Base-by-base conservation (phyloP, 2,329 filamentous ascomycete genomes). In the Ceratocystis cubensis region DNA sequence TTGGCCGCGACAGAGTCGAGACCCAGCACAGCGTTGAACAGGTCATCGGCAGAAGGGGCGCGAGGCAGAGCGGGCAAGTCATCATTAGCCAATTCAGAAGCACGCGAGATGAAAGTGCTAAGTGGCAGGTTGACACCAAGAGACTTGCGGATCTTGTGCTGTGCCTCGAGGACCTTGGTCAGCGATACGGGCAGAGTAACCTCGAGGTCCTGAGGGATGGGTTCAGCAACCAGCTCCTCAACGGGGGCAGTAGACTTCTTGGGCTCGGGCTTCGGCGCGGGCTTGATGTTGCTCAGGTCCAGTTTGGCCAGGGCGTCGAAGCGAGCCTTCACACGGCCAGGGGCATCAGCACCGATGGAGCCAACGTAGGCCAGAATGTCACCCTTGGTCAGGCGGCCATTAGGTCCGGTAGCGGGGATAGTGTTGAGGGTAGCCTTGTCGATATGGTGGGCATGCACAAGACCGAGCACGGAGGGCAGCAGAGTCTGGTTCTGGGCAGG, bases 251-350 rank as follows among this genome's bases (percentile, higher is more conserved):
- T 72, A 66, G 73, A 72, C 66, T 76, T 73, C 44, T 76, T 69
- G 44, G 72, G 71, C 61, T 71, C 73, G 74, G 81, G 80, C 73
- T 80, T 79, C 65, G 79, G 75, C 61, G 87, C 87, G 68, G 93
- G 78, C 80, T 96, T 95, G 79, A 97, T 93, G 79, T 97, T 96
- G 79, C 88, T 94, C 28, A 99, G 84, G 75, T 99, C 93, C 65
- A 99, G 85, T 75, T 95, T 91, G 53, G 84, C 79, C 62, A 94
- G 84, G 75, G 91, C 87, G 68, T 84, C 80, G 73, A 96, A 87
- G 64, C 84, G 85, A 67, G 82, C 79, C 66, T 89, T 88, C 71
- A 91, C 82, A 69, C 85, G 80, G 25, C 84, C 81, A 1, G 93
- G 88, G 71, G 89, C 88, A 68, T 85, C 81, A 69, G 85, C 79